phyloP scores from a whole-genome alignment of 805 yeast genomes.

The Wickerhamomyces ciferrii region DNA sequence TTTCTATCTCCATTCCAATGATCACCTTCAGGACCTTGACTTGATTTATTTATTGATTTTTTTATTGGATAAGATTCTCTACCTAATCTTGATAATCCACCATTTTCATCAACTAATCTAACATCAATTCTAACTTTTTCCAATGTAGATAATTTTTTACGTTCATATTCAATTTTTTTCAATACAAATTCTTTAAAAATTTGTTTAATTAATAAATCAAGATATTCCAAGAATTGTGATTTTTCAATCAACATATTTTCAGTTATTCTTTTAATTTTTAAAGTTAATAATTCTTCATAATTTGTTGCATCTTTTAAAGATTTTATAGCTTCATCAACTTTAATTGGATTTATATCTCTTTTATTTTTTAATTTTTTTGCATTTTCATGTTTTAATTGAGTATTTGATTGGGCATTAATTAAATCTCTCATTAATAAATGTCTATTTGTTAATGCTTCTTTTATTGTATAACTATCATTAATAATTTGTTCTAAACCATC shows the following conservation, averaged over 20 bases:
- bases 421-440: slow-evolving; percentile 90
- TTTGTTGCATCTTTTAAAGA: slow-evolving; percentile 74
- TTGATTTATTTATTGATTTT: slow-evolving; percentile 16
- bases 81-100: slow-evolving; percentile 82
- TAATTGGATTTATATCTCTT: slow-evolving; percentile 75
- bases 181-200: slow-evolving; percentile 57
- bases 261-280: slow-evolving; percentile 76
- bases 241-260: slow-evolving; percentile 80
- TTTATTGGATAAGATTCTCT: slow-evolving; percentile 50
- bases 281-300: slow-evolving; percentile 69
- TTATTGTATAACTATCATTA: slow-evolving; percentile 78
- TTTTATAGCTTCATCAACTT: slow-evolving; percentile 85
- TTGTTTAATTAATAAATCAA: slow-evolving; percentile 50
- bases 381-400: slow-evolving; percentile 62
- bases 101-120: slow-evolving; percentile 66
- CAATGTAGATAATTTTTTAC: slow-evolving; percentile 70
- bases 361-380: slow-evolving; percentile 69
- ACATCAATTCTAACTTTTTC: slow-evolving; percentile 70
- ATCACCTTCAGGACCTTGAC: slow-evolving; percentile 48
- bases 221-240: slow-evolving; percentile 48
- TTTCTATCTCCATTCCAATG: slow-evolving; percentile 53
- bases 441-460: slow-evolving; percentile 89
- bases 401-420: slow-evolving; percentile 67
- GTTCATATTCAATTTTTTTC: slow-evolving; percentile 78
- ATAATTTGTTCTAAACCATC: slow-evolving; percentile 65